Base-by-base conservation (phyloP, 805 yeast species). In the Wickerhamiella alocasiicola region DNA sequence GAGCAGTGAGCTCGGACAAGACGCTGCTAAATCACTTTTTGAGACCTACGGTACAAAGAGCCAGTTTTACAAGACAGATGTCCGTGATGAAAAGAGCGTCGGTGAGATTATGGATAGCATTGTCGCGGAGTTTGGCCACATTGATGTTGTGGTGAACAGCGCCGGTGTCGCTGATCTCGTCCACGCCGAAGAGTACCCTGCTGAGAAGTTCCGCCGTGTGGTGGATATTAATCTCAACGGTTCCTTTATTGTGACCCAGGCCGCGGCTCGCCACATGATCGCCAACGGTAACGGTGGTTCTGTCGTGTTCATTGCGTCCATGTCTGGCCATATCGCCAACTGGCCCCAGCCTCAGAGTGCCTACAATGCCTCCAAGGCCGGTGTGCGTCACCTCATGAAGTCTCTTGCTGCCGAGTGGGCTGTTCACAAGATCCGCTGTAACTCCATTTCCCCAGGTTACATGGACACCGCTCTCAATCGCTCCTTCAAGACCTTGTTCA, bases 401-500 rank as follows among this genome's bases (percentile, higher is more conserved):
- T 72, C 80, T n/a, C 68, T 76, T 49, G 80, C 81, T 24, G 75
- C 78, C 45, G 82, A 76, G 60, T 76, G 82, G 82, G 81, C 82
- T 39, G 72, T 71, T 45, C 70, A 71, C 65, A 68, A 68, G 57
- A 75, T 74, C 53, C 67, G 81, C 51, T 78, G 76, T 52, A 76
- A 76, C 68, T 68, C 79, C 39, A 69, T 76, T 55, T 68, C 76
- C 26, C 81, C 82, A 15, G 82, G 81, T 24, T 76, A 76, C 64
- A 76, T 76, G 61, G 76, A 74, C 56, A 76, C 81, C 21, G 79
- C 81, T 20, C 70, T 76, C 59, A 76, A 78, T 56, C 69, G 73
- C 50, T 66, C 77, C 47, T 77, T 71, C 50, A 56, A 69, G 36
- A 68, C 74, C 24, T 50, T 63, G 44, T 65, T 64, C 54, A 47